Percentiles rank a stretch among this genome's conserved stretches.
Evolutionary conservation across 1,284 basidiomycete genomes (phyloP).

Genomic region (Entoloma clypeatum): DNA sequence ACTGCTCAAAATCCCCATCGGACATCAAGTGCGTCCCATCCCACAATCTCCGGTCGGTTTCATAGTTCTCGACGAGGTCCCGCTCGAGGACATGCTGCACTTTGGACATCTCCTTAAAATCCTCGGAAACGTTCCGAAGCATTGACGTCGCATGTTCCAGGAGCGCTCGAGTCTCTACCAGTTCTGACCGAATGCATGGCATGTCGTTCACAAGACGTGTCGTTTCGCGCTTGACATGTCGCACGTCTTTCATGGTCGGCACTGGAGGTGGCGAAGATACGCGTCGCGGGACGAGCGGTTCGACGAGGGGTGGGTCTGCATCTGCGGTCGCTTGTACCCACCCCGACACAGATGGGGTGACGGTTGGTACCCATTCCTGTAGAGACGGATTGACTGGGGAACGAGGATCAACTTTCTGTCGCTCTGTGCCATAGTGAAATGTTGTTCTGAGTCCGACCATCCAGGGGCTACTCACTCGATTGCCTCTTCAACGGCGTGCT

Average conservation of each 20-base stretch:
- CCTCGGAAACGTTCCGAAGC: conserved; percentile 10
- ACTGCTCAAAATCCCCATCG: too few species aligned
- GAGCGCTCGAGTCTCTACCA: conserved; percentile 15
- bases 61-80: conserved; percentile 18
- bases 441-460: too few species aligned
- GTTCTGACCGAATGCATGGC: conserved; percentile 9
- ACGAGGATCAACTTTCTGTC: too few species aligned
- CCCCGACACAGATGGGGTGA: too few species aligned
- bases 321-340: neutral
- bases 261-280: conserved; percentile 1
- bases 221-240: conserved; percentile 20
- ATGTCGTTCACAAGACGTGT: conserved; percentile 18
- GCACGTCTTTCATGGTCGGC: conserved; percentile 21
- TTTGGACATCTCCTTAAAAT: conserved; percentile 16
- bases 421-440: too few species aligned
- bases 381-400: too few species aligned
- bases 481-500: too few species aligned
- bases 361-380: too few species aligned
- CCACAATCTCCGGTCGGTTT: conserved; percentile 21
- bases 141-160: conserved; percentile 12
- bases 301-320: neutral
- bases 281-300: neutral
- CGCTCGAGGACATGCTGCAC: conserved; percentile 16
- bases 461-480: too few species aligned
- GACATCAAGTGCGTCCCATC: conserved; percentile 26